Conservation (phyloP, 2,329 filamentous ascomycete species). For the Tolypocladium paradoxum region DNA sequence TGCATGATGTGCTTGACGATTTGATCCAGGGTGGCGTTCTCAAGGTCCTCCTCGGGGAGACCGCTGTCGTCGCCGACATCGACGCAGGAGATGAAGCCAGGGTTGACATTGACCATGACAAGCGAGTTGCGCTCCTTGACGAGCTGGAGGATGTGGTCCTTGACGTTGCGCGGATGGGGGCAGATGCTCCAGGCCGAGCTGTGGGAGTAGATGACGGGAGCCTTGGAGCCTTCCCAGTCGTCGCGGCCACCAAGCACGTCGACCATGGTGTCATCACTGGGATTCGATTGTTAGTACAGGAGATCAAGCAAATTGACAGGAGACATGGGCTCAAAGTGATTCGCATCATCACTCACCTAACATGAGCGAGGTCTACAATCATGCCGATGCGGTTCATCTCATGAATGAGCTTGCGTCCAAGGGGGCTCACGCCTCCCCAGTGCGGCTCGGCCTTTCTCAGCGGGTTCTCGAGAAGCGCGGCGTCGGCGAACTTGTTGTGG, state of each 20-base stretch:
- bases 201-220: slow-evolving; percentile 83
- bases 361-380: slow-evolving; percentile 82
- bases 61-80: slow-evolving; percentile 47
- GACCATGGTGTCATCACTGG: slow-evolving; percentile 67
- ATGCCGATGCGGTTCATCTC: slow-evolving; percentile 96
- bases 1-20: slow-evolving; percentile 73
- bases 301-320: neutral
- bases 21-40: slow-evolving; percentile 62
- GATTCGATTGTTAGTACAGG: neutral
- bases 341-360: slow-evolving; percentile 22
- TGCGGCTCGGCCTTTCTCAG: slow-evolving; percentile 41
- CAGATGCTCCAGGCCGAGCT: slow-evolving; percentile 73
- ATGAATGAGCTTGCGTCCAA: slow-evolving; percentile 56
- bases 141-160: slow-evolving; percentile 68
- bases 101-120: slow-evolving; percentile 86
- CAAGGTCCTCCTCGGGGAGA: slow-evolving; percentile 55
- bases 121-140: slow-evolving; percentile 64
- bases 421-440: slow-evolving; percentile 62
- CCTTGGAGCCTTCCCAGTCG: slow-evolving; percentile 59
- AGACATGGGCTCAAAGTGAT: neutral
- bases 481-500: slow-evolving; percentile 82
- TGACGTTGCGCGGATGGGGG: slow-evolving; percentile 83
- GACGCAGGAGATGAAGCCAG: slow-evolving; percentile 71
- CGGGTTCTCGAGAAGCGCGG: slow-evolving; percentile 54
- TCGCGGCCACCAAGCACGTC: slow-evolving; percentile 61